Evolutionary conservation across 495 filamentous ascomycete species (phyloP), one percentile per base, ranked within the genome.

Genomic region (Xylaria grammica): DNA sequence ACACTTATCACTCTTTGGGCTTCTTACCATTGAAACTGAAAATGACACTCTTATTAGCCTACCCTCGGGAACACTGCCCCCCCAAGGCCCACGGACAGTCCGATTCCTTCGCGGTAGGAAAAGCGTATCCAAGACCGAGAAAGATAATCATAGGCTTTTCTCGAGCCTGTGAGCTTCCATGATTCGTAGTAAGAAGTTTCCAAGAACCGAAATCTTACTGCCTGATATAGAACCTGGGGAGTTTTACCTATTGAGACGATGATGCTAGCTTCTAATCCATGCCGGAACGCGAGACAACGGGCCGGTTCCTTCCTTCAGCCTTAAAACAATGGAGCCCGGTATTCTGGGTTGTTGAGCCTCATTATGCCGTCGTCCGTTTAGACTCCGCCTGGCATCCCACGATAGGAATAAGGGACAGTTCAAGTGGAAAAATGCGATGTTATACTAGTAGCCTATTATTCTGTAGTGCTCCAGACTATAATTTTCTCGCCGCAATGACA

Each of bases 291-390:
- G n/a, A n/a, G n/a, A n/a, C n/a, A n/a, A 44, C 26, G 55, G 38
- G 27, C 20, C 55, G 40, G 55, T n/a, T n/a, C n/a, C n/a, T 4
- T 42, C 55, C 38, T 58, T 45, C 55, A 58, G 55, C 55, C 55
- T 26, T 58, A 58, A 15, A 24, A 34, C 53, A 32, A 20, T 30
- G 45, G 38, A 45, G 29, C 55, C 40, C 36, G 36, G 19, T 4
- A 27, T 19, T 27, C 9, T 44, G 40, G 55, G 5, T 58, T 26
- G 32, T 15, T 8, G 38, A 46, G 38, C 55, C 36, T 58, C 38
- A 46, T 27, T 38, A 29, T 9, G 44, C 54, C 3, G 5, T 30
- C 6, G 26, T 20, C 54, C 34, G 24, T 5, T n/a, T 11, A 22
- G 29, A 36, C 20, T 26, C 44, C 5, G 48, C 20, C 7, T 36